These are phyloP conservation scores for Clonostachys rosea DNA, from an alignment of 2,329 filamentous ascomycete genomes.

Conservation along the genomic window DNA sequence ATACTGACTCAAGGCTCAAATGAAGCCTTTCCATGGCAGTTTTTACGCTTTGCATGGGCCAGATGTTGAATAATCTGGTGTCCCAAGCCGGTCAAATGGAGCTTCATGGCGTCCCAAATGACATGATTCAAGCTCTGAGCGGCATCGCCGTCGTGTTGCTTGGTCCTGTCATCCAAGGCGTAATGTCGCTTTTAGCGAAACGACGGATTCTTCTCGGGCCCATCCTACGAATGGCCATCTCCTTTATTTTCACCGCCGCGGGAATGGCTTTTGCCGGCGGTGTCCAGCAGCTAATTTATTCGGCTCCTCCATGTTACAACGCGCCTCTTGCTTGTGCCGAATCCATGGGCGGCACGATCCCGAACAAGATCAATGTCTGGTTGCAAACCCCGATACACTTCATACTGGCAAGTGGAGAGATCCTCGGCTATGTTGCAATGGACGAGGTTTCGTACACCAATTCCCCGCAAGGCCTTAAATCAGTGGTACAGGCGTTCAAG, in stretches of 20 bases:
- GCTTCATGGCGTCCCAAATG: constrained; percentile 63
- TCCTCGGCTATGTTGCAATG: constrained; percentile 61
- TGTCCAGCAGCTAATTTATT: constrained; percentile 51
- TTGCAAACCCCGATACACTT: constrained; percentile 49
- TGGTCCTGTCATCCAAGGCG: constrained; percentile 45
- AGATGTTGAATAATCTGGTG: constrained; percentile 63
- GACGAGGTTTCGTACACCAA: constrained; percentile 72
- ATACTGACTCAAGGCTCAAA: constrained; percentile 41
- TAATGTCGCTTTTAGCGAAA: constrained; percentile 24
- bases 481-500: neutral
- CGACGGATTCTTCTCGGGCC: neutral
- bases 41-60: constrained; percentile 65
- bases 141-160: constrained; percentile 63
- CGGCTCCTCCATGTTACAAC: constrained; percentile 44
- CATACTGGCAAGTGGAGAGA: constrained; percentile 53
- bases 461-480: constrained; percentile 37
- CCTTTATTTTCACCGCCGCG: constrained; percentile 57
- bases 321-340: neutral
- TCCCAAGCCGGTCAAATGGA: constrained; percentile 54
- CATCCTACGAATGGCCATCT: constrained; percentile 21
- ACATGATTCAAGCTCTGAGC: constrained; percentile 64
- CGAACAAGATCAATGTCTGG: constrained; percentile 46
- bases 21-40: constrained; percentile 50
- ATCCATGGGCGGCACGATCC: constrained; percentile 19
- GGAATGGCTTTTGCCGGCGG: constrained; percentile 50